Percentiles rank a stretch among this genome's conserved stretches.
Evolutionary conservation across 805 yeast genomes (phyloP).

Genomic region (Saccharomycopsis fodiens): DNA sequence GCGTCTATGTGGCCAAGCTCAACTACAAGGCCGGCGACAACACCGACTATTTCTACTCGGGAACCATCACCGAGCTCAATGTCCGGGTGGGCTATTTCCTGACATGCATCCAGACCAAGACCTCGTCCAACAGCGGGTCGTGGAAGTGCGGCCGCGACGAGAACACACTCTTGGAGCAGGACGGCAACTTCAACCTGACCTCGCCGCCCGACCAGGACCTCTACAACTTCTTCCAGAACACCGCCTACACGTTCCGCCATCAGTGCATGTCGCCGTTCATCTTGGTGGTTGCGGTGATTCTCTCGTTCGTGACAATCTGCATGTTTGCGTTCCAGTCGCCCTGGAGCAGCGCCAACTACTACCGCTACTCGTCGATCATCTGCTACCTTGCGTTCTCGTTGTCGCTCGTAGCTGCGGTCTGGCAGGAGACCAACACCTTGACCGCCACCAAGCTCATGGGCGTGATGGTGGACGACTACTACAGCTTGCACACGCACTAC

Average conservation of each 20-base stretch:
- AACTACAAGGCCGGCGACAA: constrained; percentile 17
- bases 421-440: constrained; percentile 21
- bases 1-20: constrained; percentile 18
- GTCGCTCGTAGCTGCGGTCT: constrained; percentile 21
- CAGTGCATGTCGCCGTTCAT: constrained; percentile 20
- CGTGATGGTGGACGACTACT: constrained; percentile 20
- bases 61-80: constrained; percentile 11
- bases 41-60: constrained; percentile 15
- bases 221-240: constrained; percentile 14
- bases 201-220: constrained; percentile 18
- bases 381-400: constrained; percentile 17
- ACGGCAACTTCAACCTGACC: constrained; percentile 15
- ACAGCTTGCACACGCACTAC: constrained; percentile 16
- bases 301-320: constrained; percentile 17
- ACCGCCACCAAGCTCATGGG: constrained; percentile 20
- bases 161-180: constrained; percentile 4
- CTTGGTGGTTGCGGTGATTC: constrained; percentile 18
- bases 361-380: constrained; percentile 3
- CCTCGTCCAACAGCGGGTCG: constrained; percentile 1
- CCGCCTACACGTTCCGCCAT: constrained; percentile 20
- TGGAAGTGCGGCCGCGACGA: constrained; percentile 19
- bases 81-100: constrained; percentile 20
- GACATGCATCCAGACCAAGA: constrained; percentile 16
- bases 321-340: constrained; percentile 10
- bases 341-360: neutral